Conservation (phyloP, 768 basidiomycete genomes). For the Roridomyces roridus region DNA sequence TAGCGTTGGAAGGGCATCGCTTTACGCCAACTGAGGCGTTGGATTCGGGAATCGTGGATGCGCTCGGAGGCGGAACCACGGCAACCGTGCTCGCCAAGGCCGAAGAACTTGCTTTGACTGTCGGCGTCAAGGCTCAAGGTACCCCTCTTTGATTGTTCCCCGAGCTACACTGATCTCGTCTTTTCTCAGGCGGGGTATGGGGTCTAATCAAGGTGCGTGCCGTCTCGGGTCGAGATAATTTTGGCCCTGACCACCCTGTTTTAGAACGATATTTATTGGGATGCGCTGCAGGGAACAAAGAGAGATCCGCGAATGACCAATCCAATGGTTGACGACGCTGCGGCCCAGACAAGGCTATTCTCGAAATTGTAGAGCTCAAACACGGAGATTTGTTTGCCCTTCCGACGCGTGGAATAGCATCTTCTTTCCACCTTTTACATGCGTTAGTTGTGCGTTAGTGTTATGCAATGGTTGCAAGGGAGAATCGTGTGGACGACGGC, state of each 20-base stretch:
- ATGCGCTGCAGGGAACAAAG: constrained; percentile 51
- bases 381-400: too few relatives aligned
- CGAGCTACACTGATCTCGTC: background rate
- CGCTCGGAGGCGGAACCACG: constrained; percentile 67
- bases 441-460: too few relatives aligned
- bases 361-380: background rate
- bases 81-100: constrained; percentile 67
- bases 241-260: background rate
- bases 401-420: too few relatives aligned
- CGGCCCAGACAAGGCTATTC: constrained; percentile 54
- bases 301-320: constrained; percentile 43
- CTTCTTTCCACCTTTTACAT: too few relatives aligned
- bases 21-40: constrained; percentile 79
- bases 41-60: constrained; percentile 70
- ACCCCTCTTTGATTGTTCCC: background rate
- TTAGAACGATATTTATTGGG: constrained; percentile 62
- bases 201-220: constrained; percentile 69
- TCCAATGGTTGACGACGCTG: constrained; percentile 52
- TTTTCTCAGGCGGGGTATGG: constrained; percentile 59
- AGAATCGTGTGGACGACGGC: background rate
- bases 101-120: constrained; percentile 60
- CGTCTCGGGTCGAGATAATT: background rate
- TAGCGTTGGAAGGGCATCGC: constrained; percentile 80
- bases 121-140: constrained; percentile 54
- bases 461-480: too few relatives aligned